Evolutionary conservation across 768 basidiomycete species (phyloP).

Genomic region (Mycena olivaceomarginata): DNA sequence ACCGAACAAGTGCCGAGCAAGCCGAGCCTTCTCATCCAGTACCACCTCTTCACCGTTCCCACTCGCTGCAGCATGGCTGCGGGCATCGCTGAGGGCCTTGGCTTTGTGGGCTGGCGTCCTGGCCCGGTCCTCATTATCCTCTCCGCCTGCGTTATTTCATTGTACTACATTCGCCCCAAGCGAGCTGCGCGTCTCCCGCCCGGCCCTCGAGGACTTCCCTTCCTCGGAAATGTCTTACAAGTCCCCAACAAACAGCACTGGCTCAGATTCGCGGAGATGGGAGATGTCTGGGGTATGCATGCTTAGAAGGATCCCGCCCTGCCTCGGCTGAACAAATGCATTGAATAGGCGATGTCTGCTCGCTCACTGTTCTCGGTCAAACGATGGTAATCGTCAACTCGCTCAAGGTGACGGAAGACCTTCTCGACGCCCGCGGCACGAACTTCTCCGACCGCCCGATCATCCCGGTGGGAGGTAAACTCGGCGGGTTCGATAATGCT

Average conservation of each 20-base stretch:
- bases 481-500: conserved; percentile 5
- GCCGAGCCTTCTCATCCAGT: too few species aligned
- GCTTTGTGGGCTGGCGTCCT: background rate
- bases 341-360: conserved; percentile 10
- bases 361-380: background rate
- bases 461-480: background rate
- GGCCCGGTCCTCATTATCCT: background rate
- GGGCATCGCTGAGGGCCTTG: background rate
- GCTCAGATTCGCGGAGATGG: background rate
- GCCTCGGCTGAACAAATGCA: background rate
- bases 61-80: background rate
- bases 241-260: background rate
- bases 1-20: too few species aligned
- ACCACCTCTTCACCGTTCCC: too few species aligned
- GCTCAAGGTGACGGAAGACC: background rate
- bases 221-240: background rate
- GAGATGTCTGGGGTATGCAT: background rate
- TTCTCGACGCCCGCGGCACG: background rate
- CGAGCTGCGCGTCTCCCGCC: background rate
- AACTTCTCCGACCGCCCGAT: background rate
- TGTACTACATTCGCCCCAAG: background rate
- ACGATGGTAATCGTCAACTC: conserved; percentile 12
- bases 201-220: background rate
- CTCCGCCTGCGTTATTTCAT: background rate
- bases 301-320: background rate